These are phyloP conservation scores for Cladosporium sp. DNA, from an alignment of 2,329 filamentous ascomycete genomes.

Conservation along the genomic window DNA sequence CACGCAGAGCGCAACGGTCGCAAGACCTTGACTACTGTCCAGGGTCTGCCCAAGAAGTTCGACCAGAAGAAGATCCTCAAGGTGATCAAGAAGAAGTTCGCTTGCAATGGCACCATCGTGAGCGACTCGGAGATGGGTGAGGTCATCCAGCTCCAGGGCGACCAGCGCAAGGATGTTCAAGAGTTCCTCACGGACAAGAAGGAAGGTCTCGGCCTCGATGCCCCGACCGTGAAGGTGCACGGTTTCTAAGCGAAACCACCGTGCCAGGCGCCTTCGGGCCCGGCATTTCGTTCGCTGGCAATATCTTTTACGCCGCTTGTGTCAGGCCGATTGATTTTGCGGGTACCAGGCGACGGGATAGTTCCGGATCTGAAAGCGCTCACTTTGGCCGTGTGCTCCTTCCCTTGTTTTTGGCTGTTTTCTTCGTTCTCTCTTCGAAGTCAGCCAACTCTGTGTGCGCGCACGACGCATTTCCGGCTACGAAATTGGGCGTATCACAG, in stretches of 20 bases:
- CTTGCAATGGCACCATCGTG: constrained; percentile 99
- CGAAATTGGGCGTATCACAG: constrained; percentile 10
- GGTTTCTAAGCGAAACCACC: constrained; percentile 27
- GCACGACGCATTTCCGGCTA: constrained; percentile 12
- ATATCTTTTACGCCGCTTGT: constrained; percentile 6
- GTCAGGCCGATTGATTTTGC: constrained; percentile 12
- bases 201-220: constrained; percentile 87
- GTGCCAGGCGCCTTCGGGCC: constrained; percentile 1
- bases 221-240: constrained; percentile 91
- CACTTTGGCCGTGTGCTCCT: constrained; percentile 2
- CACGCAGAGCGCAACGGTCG: constrained; percentile 96
- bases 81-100: constrained; percentile 99
- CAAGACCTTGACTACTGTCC: constrained; percentile 99
- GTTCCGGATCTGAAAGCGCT: constrained; percentile 6
- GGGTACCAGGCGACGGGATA: constrained; percentile 2
- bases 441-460: background rate
- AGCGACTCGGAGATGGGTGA: constrained; percentile 95
- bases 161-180: constrained; percentile 98
- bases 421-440: background rate
- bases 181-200: constrained; percentile 97
- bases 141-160: constrained; percentile 99
- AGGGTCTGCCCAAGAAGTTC: constrained; percentile 98
- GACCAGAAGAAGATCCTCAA: constrained; percentile 99
- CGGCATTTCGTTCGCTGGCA: constrained; percentile 9
- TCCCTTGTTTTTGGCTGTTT: constrained; percentile 6